A percentile compares a stretch with the other conserved stretches of the same genome.
These are phyloP conservation scores for Globisporangium rhizosaccharum DNA, from an alignment of 352 stramenopile genomes.

Conservation along the genomic window DNA sequence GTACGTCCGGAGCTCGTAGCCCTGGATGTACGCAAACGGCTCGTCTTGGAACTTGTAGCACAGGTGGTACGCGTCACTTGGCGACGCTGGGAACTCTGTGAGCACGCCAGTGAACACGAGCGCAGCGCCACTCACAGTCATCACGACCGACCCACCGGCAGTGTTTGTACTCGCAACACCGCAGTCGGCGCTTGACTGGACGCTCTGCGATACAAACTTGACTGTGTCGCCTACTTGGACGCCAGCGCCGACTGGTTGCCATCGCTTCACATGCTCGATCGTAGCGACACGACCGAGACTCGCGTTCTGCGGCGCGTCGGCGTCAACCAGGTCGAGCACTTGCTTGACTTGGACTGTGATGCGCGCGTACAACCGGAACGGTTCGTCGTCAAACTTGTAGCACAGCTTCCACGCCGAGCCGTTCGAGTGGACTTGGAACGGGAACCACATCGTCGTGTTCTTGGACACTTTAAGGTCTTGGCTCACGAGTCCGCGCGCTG, in stretches of 20 bases:
- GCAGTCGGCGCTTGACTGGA: slow-evolving; percentile 41
- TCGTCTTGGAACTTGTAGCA: slow-evolving; percentile 75
- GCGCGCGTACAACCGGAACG: slow-evolving; percentile 34
- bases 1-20: slow-evolving; percentile 37
- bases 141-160: slow-evolving; percentile 24
- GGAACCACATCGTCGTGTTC: slow-evolving; percentile 42
- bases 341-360: slow-evolving; percentile 48
- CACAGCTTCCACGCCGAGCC: slow-evolving; percentile 44
- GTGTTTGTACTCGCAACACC: slow-evolving; percentile 30
- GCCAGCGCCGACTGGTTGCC: slow-evolving; percentile 42
- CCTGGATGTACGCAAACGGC: slow-evolving; percentile 42
- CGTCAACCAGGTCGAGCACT: slow-evolving; percentile 39
- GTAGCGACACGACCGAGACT: slow-evolving; percentile 32
- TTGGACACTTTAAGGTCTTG: slow-evolving; percentile 29
- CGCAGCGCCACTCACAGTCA: slow-evolving; percentile 23
- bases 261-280: slow-evolving; percentile 42
- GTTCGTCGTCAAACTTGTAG: slow-evolving; percentile 62
- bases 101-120: slow-evolving; percentile 38
- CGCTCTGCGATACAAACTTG: slow-evolving; percentile 53
- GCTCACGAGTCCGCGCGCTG: slow-evolving; percentile 29
- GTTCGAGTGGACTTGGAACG: slow-evolving; percentile 47
- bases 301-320: slow-evolving; percentile 20
- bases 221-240: slow-evolving; percentile 32
- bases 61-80: slow-evolving; percentile 47
- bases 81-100: slow-evolving; percentile 26